Evolutionary conservation across 108 stramenopile genomes (phyloP).

Genomic region (Cyclostephanos tholiformis): DNA sequence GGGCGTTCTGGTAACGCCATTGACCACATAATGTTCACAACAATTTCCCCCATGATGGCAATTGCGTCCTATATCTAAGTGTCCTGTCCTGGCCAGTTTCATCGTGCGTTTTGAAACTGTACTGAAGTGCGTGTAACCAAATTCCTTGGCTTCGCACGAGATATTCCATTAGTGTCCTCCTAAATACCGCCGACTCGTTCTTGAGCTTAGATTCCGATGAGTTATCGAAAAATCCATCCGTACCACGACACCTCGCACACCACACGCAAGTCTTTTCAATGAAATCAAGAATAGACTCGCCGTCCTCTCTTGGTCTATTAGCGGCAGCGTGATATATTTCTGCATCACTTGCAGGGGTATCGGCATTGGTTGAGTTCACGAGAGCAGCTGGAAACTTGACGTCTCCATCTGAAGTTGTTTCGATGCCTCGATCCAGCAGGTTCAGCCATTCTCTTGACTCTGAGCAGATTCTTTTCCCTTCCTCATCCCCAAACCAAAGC

Average conservation of each 20-base stretch:
- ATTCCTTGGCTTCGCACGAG: conserved; percentile 79
- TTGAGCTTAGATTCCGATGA: conserved; percentile 1
- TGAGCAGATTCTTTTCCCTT: conserved; percentile 45
- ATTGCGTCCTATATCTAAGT: conserved; percentile 20
- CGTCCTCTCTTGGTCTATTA: conserved; percentile 44
- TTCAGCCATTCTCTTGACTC: conserved; percentile 53
- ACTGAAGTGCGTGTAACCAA: conserved; percentile 86
- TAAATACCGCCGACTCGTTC: conserved; percentile 22
- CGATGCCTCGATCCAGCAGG: conserved; percentile 40
- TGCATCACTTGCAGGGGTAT: conserved; percentile 71
- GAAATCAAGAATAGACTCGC: conserved; percentile 69
- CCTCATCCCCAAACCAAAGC: conserved; percentile 66
- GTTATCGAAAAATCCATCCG: conserved; percentile 25
- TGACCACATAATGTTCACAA: no score
- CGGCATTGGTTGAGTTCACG: conserved; percentile 41
- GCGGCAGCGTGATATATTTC: conserved; percentile 54
- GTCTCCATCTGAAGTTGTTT: neutral
- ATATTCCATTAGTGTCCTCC: conserved; percentile 63
- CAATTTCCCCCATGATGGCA: conserved; percentile 26
- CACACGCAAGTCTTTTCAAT: conserved; percentile 84
- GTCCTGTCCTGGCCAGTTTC: conserved; percentile 12
- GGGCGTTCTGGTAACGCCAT: no score
- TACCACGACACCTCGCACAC: conserved; percentile 70
- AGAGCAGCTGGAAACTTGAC: conserved; percentile 2
- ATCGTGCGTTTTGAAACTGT: conserved; percentile 50